phyloP scores from a whole-genome alignment of 371 early-diverging fungal species.

The Mortierella polycephala region DNA sequence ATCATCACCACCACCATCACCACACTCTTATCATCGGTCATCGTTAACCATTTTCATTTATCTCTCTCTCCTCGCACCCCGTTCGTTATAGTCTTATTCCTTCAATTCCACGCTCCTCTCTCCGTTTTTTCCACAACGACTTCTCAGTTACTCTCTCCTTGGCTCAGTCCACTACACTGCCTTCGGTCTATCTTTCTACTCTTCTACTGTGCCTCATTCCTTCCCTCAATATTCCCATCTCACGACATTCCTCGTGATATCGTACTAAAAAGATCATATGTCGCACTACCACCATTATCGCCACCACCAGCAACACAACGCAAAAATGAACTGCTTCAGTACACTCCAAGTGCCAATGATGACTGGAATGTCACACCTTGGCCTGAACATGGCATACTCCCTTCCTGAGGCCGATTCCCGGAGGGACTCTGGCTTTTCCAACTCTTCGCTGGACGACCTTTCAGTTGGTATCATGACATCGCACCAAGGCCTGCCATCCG shows the following conservation, averaged over 20 bases:
- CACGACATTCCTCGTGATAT: neutral
- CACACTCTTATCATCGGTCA: neutral
- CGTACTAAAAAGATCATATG: constrained; percentile 16
- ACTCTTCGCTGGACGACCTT: constrained; percentile 26
- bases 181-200: constrained; percentile 2
- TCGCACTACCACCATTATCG: constrained; percentile 31
- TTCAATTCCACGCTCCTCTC: neutral
- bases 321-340: constrained; percentile 24
- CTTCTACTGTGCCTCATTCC: neutral
- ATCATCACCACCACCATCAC: neutral
- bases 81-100: neutral
- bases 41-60: neutral
- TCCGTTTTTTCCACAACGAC: neutral
- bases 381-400: constrained; percentile 5
- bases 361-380: constrained; percentile 16
- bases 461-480: constrained; percentile 34
- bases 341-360: constrained; percentile 19
- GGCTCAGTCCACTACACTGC: neutral
- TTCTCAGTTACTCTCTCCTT: neutral
- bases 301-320: constrained; percentile 21
- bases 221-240: neutral
- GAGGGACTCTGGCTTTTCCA: constrained; percentile 31
- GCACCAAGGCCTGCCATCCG: neutral
- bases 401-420: constrained; percentile 17
- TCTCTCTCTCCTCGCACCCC: neutral